These are phyloP conservation scores for Cladosporium sp. DNA, from an alignment of 2,329 filamentous ascomycete species.

Conservation along the genomic window DNA sequence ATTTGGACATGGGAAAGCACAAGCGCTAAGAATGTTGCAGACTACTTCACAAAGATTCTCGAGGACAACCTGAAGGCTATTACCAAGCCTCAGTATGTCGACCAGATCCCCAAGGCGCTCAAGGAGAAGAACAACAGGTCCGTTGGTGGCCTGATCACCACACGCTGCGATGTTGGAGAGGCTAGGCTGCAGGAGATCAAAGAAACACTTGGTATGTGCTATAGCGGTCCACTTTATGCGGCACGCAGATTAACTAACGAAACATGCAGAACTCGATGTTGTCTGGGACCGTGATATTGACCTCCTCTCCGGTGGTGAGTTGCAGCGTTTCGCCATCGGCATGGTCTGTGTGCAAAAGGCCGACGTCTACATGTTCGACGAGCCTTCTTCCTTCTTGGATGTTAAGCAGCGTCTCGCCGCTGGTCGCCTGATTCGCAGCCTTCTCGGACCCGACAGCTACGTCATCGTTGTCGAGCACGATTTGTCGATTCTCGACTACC, in stretches of 20 bases:
- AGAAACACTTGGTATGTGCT: constrained; percentile 61
- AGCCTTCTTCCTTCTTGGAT: constrained; percentile 98
- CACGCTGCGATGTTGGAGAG: constrained; percentile 73
- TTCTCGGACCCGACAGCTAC: constrained; percentile 85
- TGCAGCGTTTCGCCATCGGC: constrained; percentile 96
- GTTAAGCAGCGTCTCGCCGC: constrained; percentile 97
- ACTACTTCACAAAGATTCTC: constrained; percentile 98
- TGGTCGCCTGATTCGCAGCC: constrained; percentile 84
- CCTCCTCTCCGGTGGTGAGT: constrained; percentile 90
- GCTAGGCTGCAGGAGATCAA: constrained; percentile 66
- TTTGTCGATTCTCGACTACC: constrained; percentile 95
- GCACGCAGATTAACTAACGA: constrained; percentile 12
- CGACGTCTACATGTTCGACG: constrained; percentile 99
- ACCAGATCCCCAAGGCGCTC: constrained; percentile 93
- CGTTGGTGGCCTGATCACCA: constrained; percentile 73
- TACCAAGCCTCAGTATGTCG: constrained; percentile 98
- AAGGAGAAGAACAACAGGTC: constrained; percentile 69
- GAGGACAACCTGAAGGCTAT: constrained; percentile 97
- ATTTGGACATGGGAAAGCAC: constrained; percentile 15
- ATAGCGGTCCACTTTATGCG: neutral
- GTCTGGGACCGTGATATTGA: constrained; percentile 89
- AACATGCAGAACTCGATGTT: constrained; percentile 66
- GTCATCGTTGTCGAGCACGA: constrained; percentile 99
- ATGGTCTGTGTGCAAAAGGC: constrained; percentile 93
- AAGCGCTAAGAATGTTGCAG: constrained; percentile 40